Evolutionary conservation across 225 moss, liverwort and hornwort genomes (phyloP), one percentile per base, ranked within the genome.

Genomic region (Physcomitrellopsis africana): DNA sequence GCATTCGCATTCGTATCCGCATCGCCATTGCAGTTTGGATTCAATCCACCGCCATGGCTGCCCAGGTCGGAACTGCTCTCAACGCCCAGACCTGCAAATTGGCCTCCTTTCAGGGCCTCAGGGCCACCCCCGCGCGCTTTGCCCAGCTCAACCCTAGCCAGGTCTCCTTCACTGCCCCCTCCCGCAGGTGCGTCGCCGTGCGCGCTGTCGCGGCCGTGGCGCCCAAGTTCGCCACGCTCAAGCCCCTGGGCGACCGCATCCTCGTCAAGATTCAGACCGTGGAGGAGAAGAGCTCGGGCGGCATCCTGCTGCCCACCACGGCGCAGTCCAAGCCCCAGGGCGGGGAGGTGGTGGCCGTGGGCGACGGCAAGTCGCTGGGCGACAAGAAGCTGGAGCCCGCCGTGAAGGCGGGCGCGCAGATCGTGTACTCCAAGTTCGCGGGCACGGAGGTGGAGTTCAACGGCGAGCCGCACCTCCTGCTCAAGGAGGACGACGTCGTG

Each of bases 321-420:
- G 86, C 90, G 22, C 90, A 91, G 76, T 23, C 84, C 29, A 91
- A 88, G 66, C 90, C 90, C 43, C 90, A 91, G 80, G 84, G 90
- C n/a, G 90, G 87, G 15, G 81, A 87, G 69, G 90, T 90, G 14
- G 90, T 90, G n/a, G 90, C 87, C 20, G 90, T 90, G 2, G 90
- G 90, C 0, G 87, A 87, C 60, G 87, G 90, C 9, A 85, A 65
- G 65, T 37, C 71, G 48, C 57, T 90, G 60, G 90, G 87, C 9
- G 90, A 90, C 19, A 87, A 90, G 90, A 87, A 82, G 66, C 43
- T 87, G 16, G 80, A 79, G 65, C 16, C 77, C 16, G 51, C 81
- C 18, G 75, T 90, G 52, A 74, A 81, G 73, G 84, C 79, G 66
- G 90, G 90, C 6, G 83, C 85, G 42, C 71, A n/a, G 67, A 67